Evolutionary conservation across 2,329 filamentous ascomycete species (phyloP).

Genomic region (Sporothrix variecibatus): DNA sequence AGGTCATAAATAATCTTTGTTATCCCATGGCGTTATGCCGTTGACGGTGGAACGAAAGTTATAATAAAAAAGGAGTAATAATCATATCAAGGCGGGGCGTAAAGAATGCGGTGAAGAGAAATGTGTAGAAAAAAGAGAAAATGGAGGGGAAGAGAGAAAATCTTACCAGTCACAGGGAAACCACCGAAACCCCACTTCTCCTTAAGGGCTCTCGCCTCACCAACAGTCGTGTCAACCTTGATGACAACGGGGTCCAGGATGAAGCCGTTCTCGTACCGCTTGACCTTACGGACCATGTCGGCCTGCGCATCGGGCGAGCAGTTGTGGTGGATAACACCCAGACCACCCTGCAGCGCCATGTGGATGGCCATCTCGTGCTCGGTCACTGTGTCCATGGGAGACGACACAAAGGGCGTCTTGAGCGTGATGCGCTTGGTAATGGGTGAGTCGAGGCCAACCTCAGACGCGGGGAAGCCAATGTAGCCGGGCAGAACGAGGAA

Average conservation of each 20-base stretch:
- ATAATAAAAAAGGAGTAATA: constrained; percentile 70
- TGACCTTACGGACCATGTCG: constrained; percentile 98
- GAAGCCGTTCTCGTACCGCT: constrained; percentile 99
- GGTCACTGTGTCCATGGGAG: constrained; percentile 99
- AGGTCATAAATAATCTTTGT: constrained; percentile 42
- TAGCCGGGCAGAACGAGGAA: constrained; percentile 96
- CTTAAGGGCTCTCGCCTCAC: constrained; percentile 88
- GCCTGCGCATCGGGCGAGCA: constrained; percentile 97
- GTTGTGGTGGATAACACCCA: constrained; percentile 98
- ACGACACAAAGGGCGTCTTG: constrained; percentile 96
- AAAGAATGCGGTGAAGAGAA: constrained; percentile 38
- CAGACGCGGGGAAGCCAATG: constrained; percentile 94
- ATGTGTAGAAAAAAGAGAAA: background rate
- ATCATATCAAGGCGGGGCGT: constrained; percentile 59
- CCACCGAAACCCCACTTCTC: constrained; percentile 98
- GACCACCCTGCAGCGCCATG: constrained; percentile 84
- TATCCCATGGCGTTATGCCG: constrained; percentile 85
- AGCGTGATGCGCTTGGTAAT: constrained; percentile 93
- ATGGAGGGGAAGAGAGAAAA: constrained; percentile 31
- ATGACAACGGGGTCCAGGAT: constrained; percentile 95
- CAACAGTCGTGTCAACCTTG: constrained; percentile 81
- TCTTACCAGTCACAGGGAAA: constrained; percentile 96
- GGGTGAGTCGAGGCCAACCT: constrained; percentile 83
- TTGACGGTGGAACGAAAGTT: constrained; percentile 99
- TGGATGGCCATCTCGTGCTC: constrained; percentile 99